Evolutionary conservation across 2,329 filamentous ascomycete species (phyloP), one percentile per base, ranked within the genome.

Genomic region (Colletotrichum chrysophilum): DNA sequence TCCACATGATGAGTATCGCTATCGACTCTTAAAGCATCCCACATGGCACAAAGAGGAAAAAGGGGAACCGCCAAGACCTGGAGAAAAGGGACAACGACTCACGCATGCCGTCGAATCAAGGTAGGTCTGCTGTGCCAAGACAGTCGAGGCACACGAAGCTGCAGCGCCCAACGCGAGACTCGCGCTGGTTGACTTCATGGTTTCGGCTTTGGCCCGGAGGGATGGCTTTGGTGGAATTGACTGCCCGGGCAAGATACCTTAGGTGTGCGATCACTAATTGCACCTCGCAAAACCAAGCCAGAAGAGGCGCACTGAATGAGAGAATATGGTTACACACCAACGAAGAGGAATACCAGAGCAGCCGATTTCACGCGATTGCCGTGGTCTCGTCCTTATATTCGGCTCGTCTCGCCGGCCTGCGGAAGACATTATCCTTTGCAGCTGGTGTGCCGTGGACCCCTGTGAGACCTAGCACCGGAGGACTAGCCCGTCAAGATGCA

Each of bases 371-470:
- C 0, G n/a, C 58, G 58, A 61, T 14, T 61, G 10, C 26, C 2
- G 58, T 24, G 30, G 58, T 7, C 10, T 34, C n/a, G 18, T 21
- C 4, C n/a, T 34, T 34, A 61, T 61, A 61, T 32, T 61, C 7
- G 58, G 16, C 30, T n/a, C 28, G 58, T 18, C n/a, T 30, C 5
- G 8, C 26, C 16, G n/a, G 21, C 30, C 18, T 12, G 18, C 58
- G 58, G 58, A 32, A 61, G 30, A 61, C 58, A 61, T 61, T 61
- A 61, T 32, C 58, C 58, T n/a, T 13, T 21, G 10, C 10, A 52
- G n/a, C n/a, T 21, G 6, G 43, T 52, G 10, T 14, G 58, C 28
- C 21, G 58, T 34, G 30, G 28, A 32, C 28, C 30, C 16, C 12
- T 21, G 58, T n/a, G n/a, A 61, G 32, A 32, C 28, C 32, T 32